These are phyloP conservation scores for Mycena sp. DNA, from an alignment of 1,284 basidiomycete species.

Conservation along the genomic window DNA sequence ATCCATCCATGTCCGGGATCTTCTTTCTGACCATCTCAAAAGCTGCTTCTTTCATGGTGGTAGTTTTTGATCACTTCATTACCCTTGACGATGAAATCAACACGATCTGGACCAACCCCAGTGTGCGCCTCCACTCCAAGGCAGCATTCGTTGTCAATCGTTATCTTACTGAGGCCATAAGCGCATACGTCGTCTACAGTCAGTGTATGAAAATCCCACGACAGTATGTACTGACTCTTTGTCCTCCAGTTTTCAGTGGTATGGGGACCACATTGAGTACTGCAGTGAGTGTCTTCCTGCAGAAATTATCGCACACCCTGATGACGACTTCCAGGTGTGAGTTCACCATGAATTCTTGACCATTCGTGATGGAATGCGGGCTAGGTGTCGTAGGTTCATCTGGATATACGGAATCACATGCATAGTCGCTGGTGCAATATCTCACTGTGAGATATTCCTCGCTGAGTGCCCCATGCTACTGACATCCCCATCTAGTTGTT, in stretches of 20 bases:
- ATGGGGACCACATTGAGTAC: not conserved
- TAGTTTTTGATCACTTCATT: constrained; percentile 8
- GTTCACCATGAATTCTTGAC: not conserved
- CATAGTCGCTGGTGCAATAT: not conserved
- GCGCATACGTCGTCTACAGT: constrained; percentile 12
- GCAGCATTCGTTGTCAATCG: constrained; percentile 9
- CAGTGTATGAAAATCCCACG: not conserved
- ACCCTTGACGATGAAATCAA: constrained; percentile 11
- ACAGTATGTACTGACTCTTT: not conserved
- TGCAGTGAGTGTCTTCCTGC: not conserved
- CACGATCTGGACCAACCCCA: constrained; percentile 15
- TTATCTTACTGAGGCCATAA: constrained; percentile 9
- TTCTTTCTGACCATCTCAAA: not conserved
- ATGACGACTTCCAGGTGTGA: not conserved
- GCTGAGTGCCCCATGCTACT: not conserved
- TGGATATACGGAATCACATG: constrained; percentile 9
- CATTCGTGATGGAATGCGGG: not conserved
- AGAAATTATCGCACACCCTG: not conserved
- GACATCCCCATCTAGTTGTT: constrained; percentile 1
- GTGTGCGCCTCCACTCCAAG: constrained; percentile 5
- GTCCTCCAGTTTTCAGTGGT: constrained; percentile 9
- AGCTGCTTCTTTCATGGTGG: constrained; percentile 1
- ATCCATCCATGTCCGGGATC: not conserved
- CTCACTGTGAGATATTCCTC: constrained; percentile 2
- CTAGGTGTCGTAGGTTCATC: constrained; percentile 12